Base-by-base conservation (phyloP, 1,284 basidiomycete species). In the Pascua guehoae region DNA sequence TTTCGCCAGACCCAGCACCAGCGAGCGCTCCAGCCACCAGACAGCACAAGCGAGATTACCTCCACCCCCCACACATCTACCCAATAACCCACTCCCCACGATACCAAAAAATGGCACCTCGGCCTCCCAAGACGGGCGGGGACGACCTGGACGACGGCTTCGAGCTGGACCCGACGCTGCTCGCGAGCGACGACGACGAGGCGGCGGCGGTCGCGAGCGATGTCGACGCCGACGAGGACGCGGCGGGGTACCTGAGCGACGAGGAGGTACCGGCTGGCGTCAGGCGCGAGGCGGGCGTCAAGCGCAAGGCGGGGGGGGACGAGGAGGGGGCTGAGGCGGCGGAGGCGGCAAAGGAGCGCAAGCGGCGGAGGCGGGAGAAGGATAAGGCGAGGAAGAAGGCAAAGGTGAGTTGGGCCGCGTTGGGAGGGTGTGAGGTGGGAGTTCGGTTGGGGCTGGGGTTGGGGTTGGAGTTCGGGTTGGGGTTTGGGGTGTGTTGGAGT, bases 61-160 rank as follows among this genome's bases (percentile, higher is more conserved):
- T 41, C 43, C 17, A 24, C 32, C 15, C 16, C 15, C 4, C 47
- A 36, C 37, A 46, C 46, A 39, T n/a, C n/a, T n/a, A n/a, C n/a
- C n/a, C n/a, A n/a, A n/a, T n/a, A n/a, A n/a, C n/a, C n/a, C 40
- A 51, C 32, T 32, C n/a, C 15, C n/a, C 42, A 40, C 1, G 16
- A 51, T 46, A 32, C 36, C 42, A 47, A 42, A 41, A 17, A 2
- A 55, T 56, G 53, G 46, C 54, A 44, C 49, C 54, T n/a, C n/a
- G 32, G n/a, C n/a, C 45, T 42, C 57, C 46, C 51, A 46, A 58
- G 15, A 53, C 54, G 8, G 66, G 64, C 41, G 72, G 71, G 16
- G 73, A 76, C 56, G 72, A 74, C 56, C 65, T 74, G 12, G 75
- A 76, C 58, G 72, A 76, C 58, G 70, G 60, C 18, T 68, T 72